phyloP scores from a whole-genome alignment of 1,139 yeast genomes.

The Hyphopichia burtonii region DNA sequence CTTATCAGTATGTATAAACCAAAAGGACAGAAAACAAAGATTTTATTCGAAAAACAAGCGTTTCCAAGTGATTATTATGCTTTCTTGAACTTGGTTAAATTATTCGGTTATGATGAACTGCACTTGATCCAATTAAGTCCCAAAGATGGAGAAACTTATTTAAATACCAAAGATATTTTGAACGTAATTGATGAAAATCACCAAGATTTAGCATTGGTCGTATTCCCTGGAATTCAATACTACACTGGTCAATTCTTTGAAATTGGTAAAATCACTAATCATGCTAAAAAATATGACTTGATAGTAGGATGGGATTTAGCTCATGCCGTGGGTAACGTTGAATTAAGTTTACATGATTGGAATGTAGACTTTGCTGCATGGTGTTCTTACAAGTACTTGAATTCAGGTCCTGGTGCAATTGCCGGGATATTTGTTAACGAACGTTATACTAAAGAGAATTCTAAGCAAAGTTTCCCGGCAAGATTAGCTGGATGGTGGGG shows the following conservation, averaged over 20 bases:
- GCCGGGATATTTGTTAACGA: slow-evolving; percentile 81
- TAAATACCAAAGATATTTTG: slow-evolving; percentile 65
- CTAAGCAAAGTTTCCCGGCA: slow-evolving; percentile 44
- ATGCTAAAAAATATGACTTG: slow-evolving; percentile 47
- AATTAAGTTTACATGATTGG: slow-evolving; percentile 79
- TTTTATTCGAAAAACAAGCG: slow-evolving; percentile 80
- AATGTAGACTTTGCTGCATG: slow-evolving; percentile 89
- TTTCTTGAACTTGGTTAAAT: slow-evolving; percentile 65
- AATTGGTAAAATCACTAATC: slow-evolving; percentile 61
- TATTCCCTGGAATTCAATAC: slow-evolving; percentile 88
- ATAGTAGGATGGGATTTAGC: slow-evolving; percentile 95
- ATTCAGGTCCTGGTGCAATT: slow-evolving; percentile 91
- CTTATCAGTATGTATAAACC: slow-evolving; percentile 78
- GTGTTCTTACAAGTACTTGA: slow-evolving; percentile 90
- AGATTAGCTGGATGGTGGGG: slow-evolving; percentile 99
- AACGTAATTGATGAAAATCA: slow-evolving; percentile 53
- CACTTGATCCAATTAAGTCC: slow-evolving; percentile 67
- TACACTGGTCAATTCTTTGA: slow-evolving; percentile 89
- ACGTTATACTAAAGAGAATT: slow-evolving; percentile 35
- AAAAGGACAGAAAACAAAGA: slow-evolving; percentile 54
- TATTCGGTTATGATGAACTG: slow-evolving; percentile 59
- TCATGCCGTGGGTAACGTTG: slow-evolving; percentile 90
- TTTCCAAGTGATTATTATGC: slow-evolving; percentile 94
- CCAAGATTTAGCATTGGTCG: slow-evolving; percentile 68
- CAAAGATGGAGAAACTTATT: slow-evolving; percentile 50